Conservation (phyloP, 2,329 filamentous ascomycete species). For the Penicillium sp. region DNA sequence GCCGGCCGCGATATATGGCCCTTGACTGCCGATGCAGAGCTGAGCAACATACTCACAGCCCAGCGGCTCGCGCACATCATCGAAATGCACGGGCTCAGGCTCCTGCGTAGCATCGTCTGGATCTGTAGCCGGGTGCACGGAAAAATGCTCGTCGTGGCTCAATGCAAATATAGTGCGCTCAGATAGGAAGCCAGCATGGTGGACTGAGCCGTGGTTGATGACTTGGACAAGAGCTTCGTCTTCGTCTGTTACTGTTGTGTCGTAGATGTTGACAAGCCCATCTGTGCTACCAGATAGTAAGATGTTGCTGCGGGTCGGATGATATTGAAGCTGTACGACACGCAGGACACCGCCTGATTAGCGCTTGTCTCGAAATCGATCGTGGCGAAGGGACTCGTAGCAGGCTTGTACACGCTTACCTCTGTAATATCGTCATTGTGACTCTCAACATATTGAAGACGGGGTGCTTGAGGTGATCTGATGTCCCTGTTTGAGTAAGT, state of each 20-base stretch:
- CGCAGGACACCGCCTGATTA: constrained; percentile 10
- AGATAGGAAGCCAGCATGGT: constrained; percentile 60
- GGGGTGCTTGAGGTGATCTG: constrained; percentile 36
- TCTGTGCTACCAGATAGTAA: constrained; percentile 63
- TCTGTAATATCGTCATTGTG: constrained; percentile 61
- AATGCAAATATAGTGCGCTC: constrained; percentile 55
- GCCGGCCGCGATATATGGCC: constrained; percentile 48
- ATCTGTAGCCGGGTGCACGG: constrained; percentile 55
- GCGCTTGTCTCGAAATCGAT: background rate
- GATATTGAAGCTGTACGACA: constrained; percentile 46
- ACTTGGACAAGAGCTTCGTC: constrained; percentile 63
- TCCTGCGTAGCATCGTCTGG: constrained; percentile 48
- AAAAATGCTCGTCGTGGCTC: constrained; percentile 62
- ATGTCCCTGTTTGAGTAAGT: constrained; percentile 43
- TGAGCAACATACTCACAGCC: constrained; percentile 60
- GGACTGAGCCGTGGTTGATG: constrained; percentile 62
- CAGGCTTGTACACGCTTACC: constrained; percentile 36
- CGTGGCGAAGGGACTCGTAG: background rate
- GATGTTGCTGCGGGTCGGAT: constrained; percentile 51
- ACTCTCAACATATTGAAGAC: constrained; percentile 46
- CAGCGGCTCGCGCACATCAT: constrained; percentile 56
- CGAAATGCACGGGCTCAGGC: constrained; percentile 50
- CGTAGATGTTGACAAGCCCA: constrained; percentile 61
- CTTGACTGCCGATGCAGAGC: constrained; percentile 45
- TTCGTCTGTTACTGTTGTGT: constrained; percentile 56